Evolutionary conservation across 768 basidiomycete species (phyloP), one percentile per base, ranked within the genome.

Genomic region (Amanita rubescens): DNA sequence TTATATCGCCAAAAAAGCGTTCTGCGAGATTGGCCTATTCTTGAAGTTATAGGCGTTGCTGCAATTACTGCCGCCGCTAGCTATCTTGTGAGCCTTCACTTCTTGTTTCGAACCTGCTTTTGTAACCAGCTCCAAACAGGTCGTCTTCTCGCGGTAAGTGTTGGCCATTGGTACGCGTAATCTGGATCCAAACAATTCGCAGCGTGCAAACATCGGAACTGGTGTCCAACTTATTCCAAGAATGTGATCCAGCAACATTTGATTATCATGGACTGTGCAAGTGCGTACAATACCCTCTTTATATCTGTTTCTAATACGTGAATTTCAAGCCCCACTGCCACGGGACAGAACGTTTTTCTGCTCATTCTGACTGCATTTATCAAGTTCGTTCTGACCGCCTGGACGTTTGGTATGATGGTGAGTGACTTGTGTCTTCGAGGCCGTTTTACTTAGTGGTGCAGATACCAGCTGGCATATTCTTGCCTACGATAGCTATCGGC

Each of bases 341-440:
- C 78, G 57, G 76, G 79, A 71, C 77, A 84, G 58, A 88, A 85
- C 58, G 75, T 85, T 14, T 85, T 86, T 59, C 67, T 87, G 7
- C 70, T 88, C 5, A 64, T 82, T 24, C 65, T 87, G 12, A 85
- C 85, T 0, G 82, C 84, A 1, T 63, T 70, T 2, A 68, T 81
- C 51, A 88, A 88, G 61, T 62, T 87, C 22, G 67, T 72, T 1
- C 65, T 87, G 19, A 87, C 86, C 25, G 79, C 84, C 6, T 87
- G 85, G 84, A 86, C 85, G 6, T 88, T 88, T 63, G 86, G 86
- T 19, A 85, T 87, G 81, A 84, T 81, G 81, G 85, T 84, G 58
- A 53, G 69, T 53, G 17, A 19, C 38, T 32, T 12, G 45, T 32
- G 34, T 58, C 17, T 44, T 47, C 22, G 33, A 24, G 22, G 37